Percentiles rank a stretch among this genome's conserved stretches.
Conservation (phyloP, 257 asterid genomes). For the Vinca minor region DNA sequence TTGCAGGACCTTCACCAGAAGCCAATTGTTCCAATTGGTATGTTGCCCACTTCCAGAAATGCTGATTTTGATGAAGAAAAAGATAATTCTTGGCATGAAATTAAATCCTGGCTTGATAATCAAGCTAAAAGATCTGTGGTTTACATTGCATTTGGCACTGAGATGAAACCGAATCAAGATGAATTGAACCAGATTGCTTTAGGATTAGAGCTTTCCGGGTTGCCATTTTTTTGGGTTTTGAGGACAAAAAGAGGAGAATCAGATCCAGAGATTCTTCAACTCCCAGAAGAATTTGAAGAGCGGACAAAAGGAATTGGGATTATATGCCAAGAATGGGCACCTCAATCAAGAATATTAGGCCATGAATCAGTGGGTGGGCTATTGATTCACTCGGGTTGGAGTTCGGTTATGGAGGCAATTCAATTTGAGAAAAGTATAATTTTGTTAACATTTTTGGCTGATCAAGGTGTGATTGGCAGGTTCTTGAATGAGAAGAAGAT, state of each 20-base stretch:
- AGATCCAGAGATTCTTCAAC: conserved; percentile 6
- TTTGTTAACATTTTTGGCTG: conserved; percentile 24
- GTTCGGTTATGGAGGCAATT: conserved; percentile 31
- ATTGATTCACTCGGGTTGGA: conserved; percentile 35
- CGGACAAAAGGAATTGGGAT: conserved; percentile 20
- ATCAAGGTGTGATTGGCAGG: conserved; percentile 23
- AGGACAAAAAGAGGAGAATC: conserved; percentile 19
- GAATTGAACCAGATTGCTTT: conserved; percentile 24
- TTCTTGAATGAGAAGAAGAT: conserved; percentile 21
- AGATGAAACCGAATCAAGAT: conserved; percentile 29
- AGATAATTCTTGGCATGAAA: conserved; percentile 18
- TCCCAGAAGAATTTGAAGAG: conserved; percentile 29
- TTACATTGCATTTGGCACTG: conserved; percentile 34
- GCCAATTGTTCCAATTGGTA: conserved; percentile 27
- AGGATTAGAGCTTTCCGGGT: conserved; percentile 24
- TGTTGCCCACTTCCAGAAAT: conserved; percentile 16
- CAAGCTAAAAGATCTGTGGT: conserved; percentile 22
- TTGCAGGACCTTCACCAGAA: conserved; percentile 19
- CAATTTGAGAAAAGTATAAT: conserved; percentile 14
- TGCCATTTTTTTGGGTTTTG: conserved; percentile 30
- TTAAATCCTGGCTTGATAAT: conserved; percentile 25
- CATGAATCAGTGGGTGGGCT: conserved; percentile 30
- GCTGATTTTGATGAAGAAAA: neutral
- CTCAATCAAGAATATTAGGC: conserved; percentile 26
- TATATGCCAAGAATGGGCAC: conserved; percentile 30